A percentile compares a stretch with the other conserved stretches of the same genome.
These are phyloP conservation scores for Enterospora canceri DNA, from an alignment of 371 early-diverging fungal species.

Conservation along the genomic window DNA sequence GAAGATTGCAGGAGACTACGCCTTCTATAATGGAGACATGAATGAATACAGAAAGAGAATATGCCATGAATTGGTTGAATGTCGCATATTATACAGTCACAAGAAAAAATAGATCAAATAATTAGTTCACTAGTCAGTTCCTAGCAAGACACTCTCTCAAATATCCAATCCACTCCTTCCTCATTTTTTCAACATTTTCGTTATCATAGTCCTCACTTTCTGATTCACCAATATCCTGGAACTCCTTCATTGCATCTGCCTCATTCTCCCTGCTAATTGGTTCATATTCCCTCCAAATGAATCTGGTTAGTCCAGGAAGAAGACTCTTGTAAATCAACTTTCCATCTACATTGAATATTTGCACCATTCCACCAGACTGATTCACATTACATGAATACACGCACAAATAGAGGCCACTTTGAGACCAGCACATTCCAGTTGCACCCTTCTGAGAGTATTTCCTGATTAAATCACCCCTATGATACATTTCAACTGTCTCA, in stretches of 20 bases:
- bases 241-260: constrained; percentile 5
- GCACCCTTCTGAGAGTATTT: constrained; percentile 26
- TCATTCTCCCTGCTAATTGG: constrained; percentile 11
- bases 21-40: too few species aligned
- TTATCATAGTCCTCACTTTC: not conserved
- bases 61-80: not conserved
- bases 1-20: not conserved
- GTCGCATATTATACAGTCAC: not conserved
- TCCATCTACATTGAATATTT: constrained; percentile 42
- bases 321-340: constrained; percentile 36
- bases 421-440: constrained; percentile 36
- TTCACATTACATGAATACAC: constrained; percentile 2
- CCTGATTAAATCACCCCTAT: constrained; percentile 15
- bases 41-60: not conserved
- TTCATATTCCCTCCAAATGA: constrained; percentile 37
- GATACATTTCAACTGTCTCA: constrained; percentile 43
- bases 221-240: not conserved
- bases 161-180: not conserved
- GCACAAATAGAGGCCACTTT: constrained; percentile 35
- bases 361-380: constrained; percentile 25
- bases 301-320: constrained; percentile 14
- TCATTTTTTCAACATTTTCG: not conserved
- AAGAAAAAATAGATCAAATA: not conserved
- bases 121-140: too few species aligned
- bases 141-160: too few species aligned